A percentile compares a stretch with the other conserved stretches of the same genome.
Evolutionary conservation across 495 filamentous ascomycete species (phyloP).

Genomic region (Trichoderma orchidacearum): DNA sequence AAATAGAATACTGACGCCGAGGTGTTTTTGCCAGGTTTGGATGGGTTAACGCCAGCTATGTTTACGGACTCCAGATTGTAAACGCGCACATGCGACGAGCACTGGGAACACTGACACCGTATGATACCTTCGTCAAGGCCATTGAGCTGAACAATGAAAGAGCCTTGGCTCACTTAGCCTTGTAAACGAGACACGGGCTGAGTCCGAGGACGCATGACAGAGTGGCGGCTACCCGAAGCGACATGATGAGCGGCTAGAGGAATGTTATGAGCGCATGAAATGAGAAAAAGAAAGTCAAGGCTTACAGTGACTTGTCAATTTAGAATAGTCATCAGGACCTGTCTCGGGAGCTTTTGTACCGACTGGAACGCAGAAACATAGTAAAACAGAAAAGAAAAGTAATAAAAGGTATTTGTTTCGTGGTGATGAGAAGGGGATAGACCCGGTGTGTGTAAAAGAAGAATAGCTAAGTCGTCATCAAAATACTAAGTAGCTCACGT

Average conservation of each 20-base stretch:
- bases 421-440: too few species aligned
- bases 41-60: slow-evolving; percentile 96
- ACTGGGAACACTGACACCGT: slow-evolving; percentile 70
- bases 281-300: background rate
- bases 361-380: background rate
- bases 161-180: slow-evolving; percentile 20
- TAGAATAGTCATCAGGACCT: background rate
- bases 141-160: slow-evolving; percentile 28
- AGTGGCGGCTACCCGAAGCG: background rate
- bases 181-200: background rate
- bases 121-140: slow-evolving; percentile 55
- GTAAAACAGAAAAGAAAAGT: background rate
- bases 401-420: background rate
- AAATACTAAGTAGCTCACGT: background rate
- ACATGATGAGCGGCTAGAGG: background rate
- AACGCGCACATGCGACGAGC: slow-evolving; percentile 76
- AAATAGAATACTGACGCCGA: slow-evolving; percentile 14
- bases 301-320: background rate
- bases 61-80: slow-evolving; percentile 74
- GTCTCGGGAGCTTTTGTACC: background rate
- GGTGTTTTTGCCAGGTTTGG: slow-evolving; percentile 63
- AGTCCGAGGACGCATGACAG: background rate
- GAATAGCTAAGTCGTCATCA: background rate
- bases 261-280: background rate
- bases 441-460: too few species aligned